Conservation (phyloP, 208 protist genomes). For the Angomonas deanei region DNA sequence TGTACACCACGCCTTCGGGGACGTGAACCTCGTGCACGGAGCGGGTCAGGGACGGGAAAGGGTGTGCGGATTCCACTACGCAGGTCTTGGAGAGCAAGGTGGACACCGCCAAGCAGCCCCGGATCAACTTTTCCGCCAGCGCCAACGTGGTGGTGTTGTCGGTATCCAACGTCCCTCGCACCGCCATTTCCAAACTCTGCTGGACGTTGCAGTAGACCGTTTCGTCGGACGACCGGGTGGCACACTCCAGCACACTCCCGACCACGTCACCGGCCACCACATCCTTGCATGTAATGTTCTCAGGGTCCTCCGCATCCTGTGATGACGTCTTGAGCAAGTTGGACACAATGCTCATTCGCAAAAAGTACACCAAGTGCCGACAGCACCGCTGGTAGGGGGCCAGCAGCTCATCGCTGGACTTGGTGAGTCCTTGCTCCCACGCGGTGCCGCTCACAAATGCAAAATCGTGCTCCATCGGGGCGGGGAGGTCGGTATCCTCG, state of each 20-base stretch:
- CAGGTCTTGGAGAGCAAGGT: constrained; percentile 20
- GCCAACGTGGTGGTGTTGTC: not conserved
- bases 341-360: not conserved
- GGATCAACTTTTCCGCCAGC: constrained; percentile 11
- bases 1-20: constrained; percentile 37
- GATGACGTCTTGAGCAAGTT: not conserved
- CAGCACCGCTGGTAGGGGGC: constrained; percentile 23
- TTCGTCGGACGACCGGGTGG: not conserved
- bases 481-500: constrained; percentile 31
- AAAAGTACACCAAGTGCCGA: constrained; percentile 15
- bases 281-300: not conserved
- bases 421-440: constrained; percentile 9
- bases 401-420: constrained; percentile 20
- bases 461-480: constrained; percentile 11
- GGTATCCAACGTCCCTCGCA: not conserved
- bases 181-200: not conserved
- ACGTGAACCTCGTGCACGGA: constrained; percentile 56
- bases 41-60: constrained; percentile 40
- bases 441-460: constrained; percentile 3
- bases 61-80: constrained; percentile 74
- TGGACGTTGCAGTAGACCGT: not conserved
- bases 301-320: not conserved
- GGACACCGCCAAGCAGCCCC: constrained; percentile 8
- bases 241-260: not conserved
- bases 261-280: not conserved